Conservation (phyloP, 2,329 filamentous ascomycete species). For the Aspergillus clavatus region DNA sequence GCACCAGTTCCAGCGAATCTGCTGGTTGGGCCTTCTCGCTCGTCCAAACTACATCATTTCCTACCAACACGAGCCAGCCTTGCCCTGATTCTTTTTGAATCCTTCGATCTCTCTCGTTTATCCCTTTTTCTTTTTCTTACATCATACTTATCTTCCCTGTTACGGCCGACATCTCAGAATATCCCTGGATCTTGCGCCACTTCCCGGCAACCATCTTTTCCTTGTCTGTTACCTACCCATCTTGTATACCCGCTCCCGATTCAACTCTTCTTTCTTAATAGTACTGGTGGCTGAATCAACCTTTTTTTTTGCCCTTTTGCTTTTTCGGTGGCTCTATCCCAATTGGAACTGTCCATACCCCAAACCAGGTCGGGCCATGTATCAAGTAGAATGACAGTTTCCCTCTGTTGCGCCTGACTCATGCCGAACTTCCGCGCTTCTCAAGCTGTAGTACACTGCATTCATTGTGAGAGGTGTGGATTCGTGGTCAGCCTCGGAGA, state of each 20-base stretch:
- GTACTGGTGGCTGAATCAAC: constrained; percentile 9
- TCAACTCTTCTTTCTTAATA: constrained; percentile 11
- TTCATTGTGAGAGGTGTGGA: no score
- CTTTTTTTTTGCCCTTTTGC: constrained; percentile 8
- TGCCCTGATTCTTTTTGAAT: constrained; percentile 12
- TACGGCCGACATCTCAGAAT: constrained; percentile 4
- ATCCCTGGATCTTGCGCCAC: constrained; percentile 1
- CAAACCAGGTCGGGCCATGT: constrained; percentile 5
- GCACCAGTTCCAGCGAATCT: not conserved
- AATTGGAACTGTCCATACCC: not conserved
- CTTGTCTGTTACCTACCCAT: constrained; percentile 11
- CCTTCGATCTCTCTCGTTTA: constrained; percentile 6
- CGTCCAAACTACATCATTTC: not conserved
- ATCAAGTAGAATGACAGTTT: not conserved
- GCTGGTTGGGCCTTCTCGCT: not conserved
- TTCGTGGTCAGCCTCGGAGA: no score
- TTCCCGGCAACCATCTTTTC: constrained; percentile 2
- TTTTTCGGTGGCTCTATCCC: constrained; percentile 4
- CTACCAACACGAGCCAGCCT: constrained; percentile 10
- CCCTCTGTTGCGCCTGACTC: not conserved
- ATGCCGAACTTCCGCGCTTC: no score
- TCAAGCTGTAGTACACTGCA: no score
- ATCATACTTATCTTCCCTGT: constrained; percentile 5
- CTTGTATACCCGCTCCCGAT: constrained; percentile 20
- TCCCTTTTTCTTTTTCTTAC: constrained; percentile 7